These are phyloP conservation scores for Scytalidium lignicola DNA, from an alignment of 2,329 filamentous ascomycete species.

Conservation along the genomic window DNA sequence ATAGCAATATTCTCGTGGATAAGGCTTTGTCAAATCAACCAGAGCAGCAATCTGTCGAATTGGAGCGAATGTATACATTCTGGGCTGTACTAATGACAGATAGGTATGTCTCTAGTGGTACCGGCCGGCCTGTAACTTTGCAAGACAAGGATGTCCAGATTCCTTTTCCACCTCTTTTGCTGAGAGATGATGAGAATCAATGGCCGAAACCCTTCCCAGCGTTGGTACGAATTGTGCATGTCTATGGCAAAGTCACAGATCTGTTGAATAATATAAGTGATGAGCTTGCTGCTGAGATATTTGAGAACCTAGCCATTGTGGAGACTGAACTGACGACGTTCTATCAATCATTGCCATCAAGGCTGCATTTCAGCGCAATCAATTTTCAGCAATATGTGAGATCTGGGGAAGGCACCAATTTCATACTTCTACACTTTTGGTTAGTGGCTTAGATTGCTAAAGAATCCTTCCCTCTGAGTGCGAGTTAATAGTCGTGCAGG, in stretches of 20 bases:
- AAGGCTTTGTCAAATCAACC: conserved; percentile 31
- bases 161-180: conserved; percentile 51
- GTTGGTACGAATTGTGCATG: conserved; percentile 76
- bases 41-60: conserved; percentile 63
- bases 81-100: conserved; percentile 90
- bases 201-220: conserved; percentile 78
- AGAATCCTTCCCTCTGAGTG: conserved; percentile 68
- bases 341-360: conserved; percentile 68
- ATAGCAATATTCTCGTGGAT: conserved; percentile 29
- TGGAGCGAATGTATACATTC: conserved; percentile 80
- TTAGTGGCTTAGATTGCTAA: conserved; percentile 51
- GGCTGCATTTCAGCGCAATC: conserved; percentile 74
- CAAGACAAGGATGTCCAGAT: conserved; percentile 83
- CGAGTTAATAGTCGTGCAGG: conserved; percentile 72
- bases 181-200: conserved; percentile 49
- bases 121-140: conserved; percentile 76
- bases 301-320: conserved; percentile 67
- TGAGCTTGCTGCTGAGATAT: conserved; percentile 66
- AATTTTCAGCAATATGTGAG: conserved; percentile 85
- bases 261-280: conserved; percentile 76
- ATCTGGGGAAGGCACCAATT: conserved; percentile 76
- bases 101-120: conserved; percentile 81
- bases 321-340: conserved; percentile 70
- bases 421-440: conserved; percentile 83
- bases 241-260: conserved; percentile 81